Conservation (phyloP, 345 rosid genomes). For the Brassica nigra region DNA sequence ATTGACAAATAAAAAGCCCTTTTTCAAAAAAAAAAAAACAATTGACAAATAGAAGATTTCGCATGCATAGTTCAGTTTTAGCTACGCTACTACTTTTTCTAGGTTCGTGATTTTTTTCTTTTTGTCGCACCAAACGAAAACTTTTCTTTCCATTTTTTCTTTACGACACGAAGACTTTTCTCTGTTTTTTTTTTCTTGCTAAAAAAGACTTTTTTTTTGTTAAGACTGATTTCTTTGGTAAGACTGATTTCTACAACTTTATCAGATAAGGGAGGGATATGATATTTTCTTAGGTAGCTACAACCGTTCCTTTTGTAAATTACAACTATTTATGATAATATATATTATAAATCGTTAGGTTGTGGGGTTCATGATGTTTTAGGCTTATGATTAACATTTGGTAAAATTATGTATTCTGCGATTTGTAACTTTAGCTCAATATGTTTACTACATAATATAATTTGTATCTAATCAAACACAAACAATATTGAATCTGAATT, state of each 20-base stretch:
- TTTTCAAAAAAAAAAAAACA: too few relatives aligned
- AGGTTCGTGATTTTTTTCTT: background rate
- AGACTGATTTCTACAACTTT: background rate
- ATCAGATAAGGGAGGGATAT: background rate
- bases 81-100: background rate
- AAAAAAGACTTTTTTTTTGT: too few relatives aligned
- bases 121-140: constrained; percentile 3
- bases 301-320: background rate
- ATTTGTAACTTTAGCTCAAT: background rate
- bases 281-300: background rate
- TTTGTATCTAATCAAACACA: background rate
- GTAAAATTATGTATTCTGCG: background rate
- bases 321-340: background rate
- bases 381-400: background rate
- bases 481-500: background rate
- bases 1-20: background rate
- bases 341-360: background rate
- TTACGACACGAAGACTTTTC: background rate
- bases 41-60: background rate
- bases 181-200: too few relatives aligned
- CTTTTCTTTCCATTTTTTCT: background rate
- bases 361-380: background rate
- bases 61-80: background rate
- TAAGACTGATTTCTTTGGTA: background rate
- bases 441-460: background rate